Evolutionary conservation across 2,329 filamentous ascomycete genomes (phyloP).

Genomic region (Calonectria pauciramosa): DNA sequence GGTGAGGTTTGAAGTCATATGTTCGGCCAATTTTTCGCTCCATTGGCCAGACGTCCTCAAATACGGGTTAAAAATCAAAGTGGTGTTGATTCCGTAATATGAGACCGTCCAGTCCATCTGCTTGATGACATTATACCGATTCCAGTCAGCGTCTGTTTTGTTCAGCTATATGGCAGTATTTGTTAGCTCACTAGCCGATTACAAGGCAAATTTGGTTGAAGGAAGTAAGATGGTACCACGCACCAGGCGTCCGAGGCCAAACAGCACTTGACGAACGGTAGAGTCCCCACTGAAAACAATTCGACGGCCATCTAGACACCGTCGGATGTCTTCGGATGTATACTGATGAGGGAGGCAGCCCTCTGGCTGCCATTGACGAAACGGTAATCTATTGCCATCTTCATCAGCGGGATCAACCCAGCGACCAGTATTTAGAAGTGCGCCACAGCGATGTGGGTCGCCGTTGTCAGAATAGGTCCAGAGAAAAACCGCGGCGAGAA

Average conservation of each 20-base stretch:
- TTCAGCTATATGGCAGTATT: not conserved
- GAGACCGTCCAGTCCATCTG: not conserved
- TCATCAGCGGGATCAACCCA: slow-evolving; percentile 57
- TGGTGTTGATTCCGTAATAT: not conserved
- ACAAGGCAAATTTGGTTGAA: not conserved
- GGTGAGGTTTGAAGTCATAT: not conserved
- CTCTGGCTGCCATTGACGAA: slow-evolving; percentile 68
- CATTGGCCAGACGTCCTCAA: not conserved
- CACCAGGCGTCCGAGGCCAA: slow-evolving; percentile 40
- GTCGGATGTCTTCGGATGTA: slow-evolving; percentile 60
- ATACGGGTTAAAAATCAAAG: slow-evolving; percentile 1
- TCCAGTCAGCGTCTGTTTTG: not conserved
- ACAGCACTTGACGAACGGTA: slow-evolving; percentile 70
- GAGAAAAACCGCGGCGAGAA: slow-evolving; percentile 1
- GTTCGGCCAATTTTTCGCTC: not conserved
- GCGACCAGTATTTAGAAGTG: slow-evolving; percentile 62
- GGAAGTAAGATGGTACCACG: not conserved
- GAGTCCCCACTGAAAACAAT: slow-evolving; percentile 73
- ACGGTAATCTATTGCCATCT: slow-evolving; percentile 46
- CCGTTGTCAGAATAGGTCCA: not conserved
- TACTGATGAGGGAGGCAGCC: slow-evolving; percentile 72
- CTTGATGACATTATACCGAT: not conserved
- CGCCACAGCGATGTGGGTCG: slow-evolving; percentile 67
- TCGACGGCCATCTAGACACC: slow-evolving; percentile 64
- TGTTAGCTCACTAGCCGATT: not conserved